Percentiles rank a stretch among this genome's conserved stretches.
Conservation (phyloP, 1,284 basidiomycete species). For the Blastosporella zonata region DNA sequence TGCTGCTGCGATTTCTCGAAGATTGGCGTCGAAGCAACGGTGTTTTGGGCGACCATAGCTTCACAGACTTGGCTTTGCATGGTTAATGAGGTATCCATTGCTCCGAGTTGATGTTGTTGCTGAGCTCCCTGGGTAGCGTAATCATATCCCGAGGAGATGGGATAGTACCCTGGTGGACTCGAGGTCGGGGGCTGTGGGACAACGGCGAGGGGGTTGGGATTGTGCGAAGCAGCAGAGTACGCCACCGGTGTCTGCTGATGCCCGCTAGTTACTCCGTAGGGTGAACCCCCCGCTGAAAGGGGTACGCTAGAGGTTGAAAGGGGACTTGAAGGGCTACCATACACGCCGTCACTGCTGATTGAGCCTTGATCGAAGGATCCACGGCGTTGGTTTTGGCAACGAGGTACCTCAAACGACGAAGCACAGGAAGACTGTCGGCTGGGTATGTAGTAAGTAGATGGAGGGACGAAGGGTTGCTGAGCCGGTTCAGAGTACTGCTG, state of each 20-base stretch:
- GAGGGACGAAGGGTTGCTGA: conserved; percentile 9
- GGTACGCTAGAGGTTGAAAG: conserved; percentile 15
- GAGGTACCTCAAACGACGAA: conserved; percentile 15
- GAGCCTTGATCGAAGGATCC: conserved; percentile 20
- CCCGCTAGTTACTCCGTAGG: conserved; percentile 26
- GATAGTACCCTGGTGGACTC: conserved; percentile 19
- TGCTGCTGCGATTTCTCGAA: conserved; percentile 20
- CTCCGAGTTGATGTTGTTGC: conserved; percentile 10
- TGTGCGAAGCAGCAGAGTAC: conserved; percentile 19
- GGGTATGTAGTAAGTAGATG: conserved; percentile 8
- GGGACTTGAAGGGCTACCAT: conserved; percentile 16
- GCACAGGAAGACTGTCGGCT: conserved; percentile 10
- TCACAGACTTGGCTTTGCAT: conserved; percentile 5
- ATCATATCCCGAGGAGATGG: conserved; percentile 11
- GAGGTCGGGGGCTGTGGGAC: conserved; percentile 16
- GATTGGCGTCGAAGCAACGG: conserved; percentile 12
- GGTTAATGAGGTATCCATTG: conserved; percentile 13
- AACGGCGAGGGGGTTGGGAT: conserved; percentile 25
- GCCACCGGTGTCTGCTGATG: conserved; percentile 26
- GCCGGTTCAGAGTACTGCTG: conserved; percentile 9
- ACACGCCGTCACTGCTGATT: conserved; percentile 19
- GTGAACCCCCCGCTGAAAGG: conserved; percentile 24
- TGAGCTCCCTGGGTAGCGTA: conserved; percentile 7
- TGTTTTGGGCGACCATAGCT: conserved; percentile 11
- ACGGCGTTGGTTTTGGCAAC: conserved; percentile 8